Evolutionary conservation across 345 rosid genomes (phyloP), one percentile per base, ranked within the genome.

Genomic region (Lepidium africanum): DNA sequence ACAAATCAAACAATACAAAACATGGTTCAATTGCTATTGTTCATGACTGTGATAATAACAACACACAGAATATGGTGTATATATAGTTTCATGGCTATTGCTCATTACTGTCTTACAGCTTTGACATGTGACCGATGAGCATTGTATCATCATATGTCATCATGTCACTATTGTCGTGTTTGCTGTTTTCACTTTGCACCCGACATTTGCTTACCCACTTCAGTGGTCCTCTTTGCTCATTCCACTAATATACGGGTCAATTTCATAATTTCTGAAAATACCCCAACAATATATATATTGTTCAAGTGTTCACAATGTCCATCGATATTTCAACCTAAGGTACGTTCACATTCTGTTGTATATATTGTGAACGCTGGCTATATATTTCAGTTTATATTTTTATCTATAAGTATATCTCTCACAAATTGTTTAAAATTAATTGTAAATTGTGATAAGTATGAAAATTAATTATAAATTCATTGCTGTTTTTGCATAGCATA

Each of bases 161-260:
- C 48, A 51, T 59, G 72, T 73, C 72, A 59, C 62, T 58, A 42
- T 51, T 51, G 42, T 49, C 8, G 66, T 64, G 48, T 51, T 50
- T 72, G 42, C 46, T 36, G 5, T 53, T 55, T 66, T 55, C 77
- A 42, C 9, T 65, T 67, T 59, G 63, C 43, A 52, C 77, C 72
- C 72, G 73, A 74, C 77, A 74, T 67, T 51, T 59, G 42, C 42
- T 59, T 74, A 74, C 73, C 68, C 63, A 67, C 68, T 52, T 13
- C n/a, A 33, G 68, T 74, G 77, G 73, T 74, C 77, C 77, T 66
- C 50, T 15, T 67, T 43, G 57, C 37, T 19, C 12, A 49, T 65
- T 50, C 67, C 72, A 57, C 61, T 65, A 65, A 41, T 10, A 49
- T 43, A 73, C 11, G 19, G 67, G 67, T 58, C 77, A 35, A 41